Evolutionary conservation across 768 basidiomycete species (phyloP), one percentile per base, ranked within the genome.

Genomic region (Tulasnella sp.): DNA sequence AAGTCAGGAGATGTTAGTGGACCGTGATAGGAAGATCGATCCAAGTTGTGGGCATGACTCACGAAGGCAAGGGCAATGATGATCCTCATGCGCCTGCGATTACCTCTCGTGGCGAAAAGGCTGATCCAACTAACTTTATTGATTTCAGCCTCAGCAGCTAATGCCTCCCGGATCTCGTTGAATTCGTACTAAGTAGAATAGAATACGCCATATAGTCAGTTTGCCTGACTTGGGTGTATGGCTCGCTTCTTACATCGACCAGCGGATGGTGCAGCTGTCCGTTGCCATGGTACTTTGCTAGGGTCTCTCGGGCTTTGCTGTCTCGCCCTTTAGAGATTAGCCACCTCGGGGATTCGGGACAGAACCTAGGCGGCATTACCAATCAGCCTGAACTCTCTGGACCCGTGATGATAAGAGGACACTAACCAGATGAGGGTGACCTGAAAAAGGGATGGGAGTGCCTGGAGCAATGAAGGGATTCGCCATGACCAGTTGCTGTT

Each of bases 231-330:
- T n/a, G n/a, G n/a, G n/a, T n/a, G n/a, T n/a, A n/a, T n/a, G n/a
- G n/a, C n/a, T n/a, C n/a, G n/a, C n/a, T 21, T 42, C 81, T 70
- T 83, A 75, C 65, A 72, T 74, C 65, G 60, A 76, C 71, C 29
- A 85, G 75, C 0, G 83, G 81, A 64, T 84, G 81, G 1, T 75
- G 72, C 57, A 80, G 75, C 53, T 81, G 69, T 10, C 79, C 80
- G 62, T 79, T 76, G 2, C 84, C 82, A 65, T 92, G 87, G 64
- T 83, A 87, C 56, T 78, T 78, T 17, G 80, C 79, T 3, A 92
- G 75, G 15, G 87, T 73, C 2, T 69, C 65, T 8, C 77, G 75
- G 0, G 87, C 87, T 63, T 80, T 71, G 0, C 76, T 77, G 65
- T 82, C 81, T 49, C 44, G 58, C 1, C 60, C 60, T n/a, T 79